Conservation (phyloP, 2,329 filamentous ascomycete genomes). For the Dactylonectria macrodidyma region DNA sequence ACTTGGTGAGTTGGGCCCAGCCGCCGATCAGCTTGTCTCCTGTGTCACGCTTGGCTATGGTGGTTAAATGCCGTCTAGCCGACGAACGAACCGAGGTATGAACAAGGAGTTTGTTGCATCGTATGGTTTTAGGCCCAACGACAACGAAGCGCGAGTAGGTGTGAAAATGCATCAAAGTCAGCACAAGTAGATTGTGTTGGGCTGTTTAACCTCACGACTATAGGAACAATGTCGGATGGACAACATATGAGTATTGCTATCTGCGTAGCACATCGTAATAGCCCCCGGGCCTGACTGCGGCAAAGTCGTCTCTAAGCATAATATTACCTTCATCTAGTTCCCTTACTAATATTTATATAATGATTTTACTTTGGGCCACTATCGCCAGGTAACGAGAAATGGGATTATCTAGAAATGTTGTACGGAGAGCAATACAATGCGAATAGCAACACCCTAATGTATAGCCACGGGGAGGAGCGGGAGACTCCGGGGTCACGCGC, state of each 20-base stretch:
- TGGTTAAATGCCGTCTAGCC: conserved; percentile 17
- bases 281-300: no score
- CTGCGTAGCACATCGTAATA: no score
- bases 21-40: conserved; percentile 13
- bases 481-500: neutral
- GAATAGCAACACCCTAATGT: no score
- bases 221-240: neutral
- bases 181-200: neutral
- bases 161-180: conserved; percentile 10
- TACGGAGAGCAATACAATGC: no score
- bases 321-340: no score
- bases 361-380: no score
- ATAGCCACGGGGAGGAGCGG: neutral
- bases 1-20: neutral
- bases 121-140: neutral
- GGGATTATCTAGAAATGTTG: no score
- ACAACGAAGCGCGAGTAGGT: conserved; percentile 4
- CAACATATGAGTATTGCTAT: no score
- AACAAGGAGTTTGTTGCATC: neutral
- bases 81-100: conserved; percentile 18
- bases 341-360: no score
- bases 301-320: no score
- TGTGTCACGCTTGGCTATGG: neutral
- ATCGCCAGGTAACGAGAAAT: no score
- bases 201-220: neutral